These are phyloP conservation scores for Isabelozyma pseudorhagii DNA, from an alignment of 805 yeast species.

Conservation along the genomic window DNA sequence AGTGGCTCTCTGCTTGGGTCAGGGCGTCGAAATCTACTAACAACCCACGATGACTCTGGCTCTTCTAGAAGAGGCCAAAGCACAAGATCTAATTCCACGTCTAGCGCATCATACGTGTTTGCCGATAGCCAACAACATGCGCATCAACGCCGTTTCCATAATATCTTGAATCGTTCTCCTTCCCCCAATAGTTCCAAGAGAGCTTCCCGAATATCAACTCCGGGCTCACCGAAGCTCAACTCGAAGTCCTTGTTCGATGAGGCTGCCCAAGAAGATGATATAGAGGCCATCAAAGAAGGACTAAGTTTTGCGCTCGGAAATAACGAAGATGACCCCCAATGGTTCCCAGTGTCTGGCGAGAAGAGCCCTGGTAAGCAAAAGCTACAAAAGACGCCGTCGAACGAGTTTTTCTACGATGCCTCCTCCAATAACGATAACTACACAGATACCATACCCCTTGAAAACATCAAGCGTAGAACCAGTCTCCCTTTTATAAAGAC, in stretches of 20 bases:
- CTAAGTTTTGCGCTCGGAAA: constrained; percentile 33
- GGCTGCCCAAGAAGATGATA: constrained; percentile 25
- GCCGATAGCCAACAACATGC: not conserved
- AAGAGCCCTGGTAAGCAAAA: constrained; percentile 1
- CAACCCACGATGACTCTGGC: not conserved
- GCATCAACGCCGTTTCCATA: not conserved
- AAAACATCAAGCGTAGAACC: constrained; percentile 4
- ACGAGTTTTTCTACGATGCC: constrained; percentile 1
- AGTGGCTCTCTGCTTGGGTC: no score
- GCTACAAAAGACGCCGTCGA: constrained; percentile 2
- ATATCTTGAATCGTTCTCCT: not conserved
- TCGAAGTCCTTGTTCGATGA: constrained; percentile 20
- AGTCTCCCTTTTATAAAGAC: not conserved
- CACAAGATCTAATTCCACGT: not conserved
- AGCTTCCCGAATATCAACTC: not conserved
- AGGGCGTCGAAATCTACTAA: not conserved
- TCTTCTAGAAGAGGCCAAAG: not conserved
- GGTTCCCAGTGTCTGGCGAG: constrained; percentile 23
- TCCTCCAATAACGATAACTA: constrained; percentile 2
- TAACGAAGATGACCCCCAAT: constrained; percentile 16
- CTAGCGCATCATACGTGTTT: not conserved
- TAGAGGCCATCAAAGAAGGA: constrained; percentile 31
- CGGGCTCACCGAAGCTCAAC: constrained; percentile 7
- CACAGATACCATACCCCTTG: constrained; percentile 17
- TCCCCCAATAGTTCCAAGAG: not conserved